Evolutionary conservation across 2,329 filamentous ascomycete genomes (phyloP), one percentile per base, ranked within the genome.

Genomic region (Alternaria postmessia): DNA sequence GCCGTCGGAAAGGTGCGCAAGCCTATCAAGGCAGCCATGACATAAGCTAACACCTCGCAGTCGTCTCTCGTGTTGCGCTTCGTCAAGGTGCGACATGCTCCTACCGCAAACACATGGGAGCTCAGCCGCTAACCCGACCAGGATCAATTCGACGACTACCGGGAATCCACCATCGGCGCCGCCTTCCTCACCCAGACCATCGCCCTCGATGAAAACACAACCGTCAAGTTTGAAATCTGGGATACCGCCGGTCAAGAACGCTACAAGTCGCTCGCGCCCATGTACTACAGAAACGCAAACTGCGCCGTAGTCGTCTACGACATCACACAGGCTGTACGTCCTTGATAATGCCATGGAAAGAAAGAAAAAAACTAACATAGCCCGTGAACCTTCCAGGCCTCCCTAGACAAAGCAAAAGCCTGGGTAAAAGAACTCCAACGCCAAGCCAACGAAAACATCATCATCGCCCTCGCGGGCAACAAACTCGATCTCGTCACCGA

Each of bases 261-360:
- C 77, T 99, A 98, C 87, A 98, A 98, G 86, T 98, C 95, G 12
- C 86, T 99, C 69, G 95, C 95, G 34, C 95, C 95, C 73, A 99
- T 99, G 95, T 99, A 99, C 86, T 99, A 99, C 84, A 87, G 96
- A 74, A 99, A 99, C 80, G 96, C 96, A 72, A 98, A 99, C 87
- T 98, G 95, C 83, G 95, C 96, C 60, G 94, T 99, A 32, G 94
- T 99, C 49, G 95, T 99, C 69, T 99, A 99, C 82, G 95, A 99
- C 82, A 98, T 99, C 77, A 99, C 95, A 76, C 95, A 99, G 87
- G 93, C 95, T 70, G 95, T 99, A 89, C 65, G 91, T 82, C 46
- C 24, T 26, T 42, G 51, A 24, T 24, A 24, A 26, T 26, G 24
- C 24, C 0, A 26, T 2, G 24, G 24, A 26, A 26, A 7, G 2